Evolutionary conservation across 2,329 filamentous ascomycete species (phyloP), one percentile per base, ranked within the genome.

Genomic region (Colletotrichum magnum): DNA sequence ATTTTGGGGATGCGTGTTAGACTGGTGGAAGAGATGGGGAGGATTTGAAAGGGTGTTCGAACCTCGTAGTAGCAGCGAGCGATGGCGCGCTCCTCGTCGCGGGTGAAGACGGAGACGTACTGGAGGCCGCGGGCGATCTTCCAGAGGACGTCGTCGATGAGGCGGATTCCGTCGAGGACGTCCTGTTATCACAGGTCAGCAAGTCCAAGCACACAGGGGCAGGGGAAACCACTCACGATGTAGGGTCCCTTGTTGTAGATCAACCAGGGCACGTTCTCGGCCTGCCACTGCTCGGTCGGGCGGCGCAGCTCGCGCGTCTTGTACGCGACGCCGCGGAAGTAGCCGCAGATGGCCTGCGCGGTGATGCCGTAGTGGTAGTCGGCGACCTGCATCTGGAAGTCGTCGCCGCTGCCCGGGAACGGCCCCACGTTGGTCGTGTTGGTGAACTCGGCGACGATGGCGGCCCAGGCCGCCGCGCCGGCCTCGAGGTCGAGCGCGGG

Each of bases 201-300:
- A 1, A 5, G 0, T 39, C 21, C 9, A 18, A 36, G 7, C 39
- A 39, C 9, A 45, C 6, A n/a, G 41, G n/a, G 28, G 13, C 6
- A 13, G 12, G 5, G 5, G 18, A 18, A 18, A 18, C 4, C 7
- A 45, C 58, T 41, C 24, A 70, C 68, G 12, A 51, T 50, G 50
- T 70, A 71, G 21, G 69, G 69, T 3, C 69, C 66, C 60, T 65
- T 57, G 52, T 70, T 69, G 12, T 66, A 32, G 5, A 70, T 32
- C 6, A 71, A 51, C 69, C 69, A 71, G 15, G 69, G 69, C 13
- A 71, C 69, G 36, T 71, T 61, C 58, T 71, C 69, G 15, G 51
- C 16, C 36, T 39, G n/a, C 15, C 51, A 50, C 51, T 67, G 64
- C 57, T 69, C 47, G 32, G 65, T 57, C 1, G 69, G 56, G 6